Evolutionary conservation across 192 early-diverging fungal species (phyloP), one percentile per base, ranked within the genome.

Genomic region (Mortierella antarctica): DNA sequence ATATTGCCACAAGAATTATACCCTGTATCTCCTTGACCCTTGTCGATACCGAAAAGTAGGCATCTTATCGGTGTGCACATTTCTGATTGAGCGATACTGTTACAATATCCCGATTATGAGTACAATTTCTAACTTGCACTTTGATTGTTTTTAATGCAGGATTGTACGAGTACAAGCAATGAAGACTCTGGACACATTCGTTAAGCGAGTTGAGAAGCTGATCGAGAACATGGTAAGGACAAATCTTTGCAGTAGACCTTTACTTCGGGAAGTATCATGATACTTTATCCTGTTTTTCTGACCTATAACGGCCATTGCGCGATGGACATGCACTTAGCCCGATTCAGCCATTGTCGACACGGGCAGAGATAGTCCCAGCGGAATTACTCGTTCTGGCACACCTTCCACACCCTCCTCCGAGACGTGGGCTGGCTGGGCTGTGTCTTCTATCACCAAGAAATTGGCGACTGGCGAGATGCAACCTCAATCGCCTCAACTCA

Each of bases 371-470:
- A 67, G 70, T 53, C 80, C 80, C 48, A 83, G 83, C 58, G 59
- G 47, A 56, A 66, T 13, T 67, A 60, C 31, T 58, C 84, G 57
- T 31, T 42, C 76, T 15, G 40, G 70, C n/a, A 72, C 82, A 1
- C 72, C 84, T 14, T 65, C 74, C 41, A 71, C 71, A 39, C 65
- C 77, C 1, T 83, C 71, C 8, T 55, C 89, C 4, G 92, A 92
- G 62, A 91, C 92, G 39, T 95, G 95, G 93, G 90, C 92, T 52
- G 93, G 92, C 7, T 96, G 96, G 96, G 96, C 96, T 0, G 91
- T 96, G 6, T 93, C 94, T 6, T 94, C 93, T 12, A 81, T 94
- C 53, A 88, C 91, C 17, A 92, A 86, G 42, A 85, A 83, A 48
- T 83, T 89, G 45, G 74, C 65, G 21, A 82, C 71, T 18, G 63